Conservation (phyloP, 768 basidiomycete species). For the Lyophyllum atratum region DNA sequence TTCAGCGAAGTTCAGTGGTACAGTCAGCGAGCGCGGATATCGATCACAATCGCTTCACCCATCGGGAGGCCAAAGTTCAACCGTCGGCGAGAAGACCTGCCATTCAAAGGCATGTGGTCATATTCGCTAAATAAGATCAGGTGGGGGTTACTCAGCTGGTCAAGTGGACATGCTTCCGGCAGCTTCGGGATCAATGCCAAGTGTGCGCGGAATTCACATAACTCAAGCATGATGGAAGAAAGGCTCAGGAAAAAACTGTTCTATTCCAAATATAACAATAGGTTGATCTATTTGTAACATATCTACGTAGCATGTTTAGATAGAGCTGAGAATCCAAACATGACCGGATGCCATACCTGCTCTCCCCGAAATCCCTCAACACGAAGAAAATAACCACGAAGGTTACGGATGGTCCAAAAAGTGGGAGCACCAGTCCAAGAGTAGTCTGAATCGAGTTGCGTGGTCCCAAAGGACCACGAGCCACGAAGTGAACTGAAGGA, state of each 20-base stretch:
- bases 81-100: not conserved
- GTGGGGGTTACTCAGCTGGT: not conserved
- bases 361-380: too few relatives aligned
- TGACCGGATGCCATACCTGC: not conserved
- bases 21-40: conserved; percentile 1
- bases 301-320: not conserved
- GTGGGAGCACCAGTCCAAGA: conserved; percentile 48
- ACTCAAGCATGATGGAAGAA: too few relatives aligned
- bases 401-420: conserved; percentile 19
- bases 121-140: not conserved
- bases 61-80: not conserved
- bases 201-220: too few relatives aligned
- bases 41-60: not conserved
- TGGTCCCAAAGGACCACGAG: conserved; percentile 31
- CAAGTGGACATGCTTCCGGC: not conserved
- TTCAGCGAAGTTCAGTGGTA: not conserved
- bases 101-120: not conserved
- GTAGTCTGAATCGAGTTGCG: conserved; percentile 66
- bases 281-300: too few relatives aligned
- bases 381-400: conserved; percentile 4
- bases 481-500: conserved; percentile 59
- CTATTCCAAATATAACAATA: not conserved
- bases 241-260: too few relatives aligned
- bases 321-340: not conserved
- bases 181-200: not conserved